A percentile compares a stretch with the other conserved stretches of the same genome.
These are phyloP conservation scores for Zychaea mexicana DNA, from an alignment of 371 early-diverging fungal genomes.

Conservation along the genomic window DNA sequence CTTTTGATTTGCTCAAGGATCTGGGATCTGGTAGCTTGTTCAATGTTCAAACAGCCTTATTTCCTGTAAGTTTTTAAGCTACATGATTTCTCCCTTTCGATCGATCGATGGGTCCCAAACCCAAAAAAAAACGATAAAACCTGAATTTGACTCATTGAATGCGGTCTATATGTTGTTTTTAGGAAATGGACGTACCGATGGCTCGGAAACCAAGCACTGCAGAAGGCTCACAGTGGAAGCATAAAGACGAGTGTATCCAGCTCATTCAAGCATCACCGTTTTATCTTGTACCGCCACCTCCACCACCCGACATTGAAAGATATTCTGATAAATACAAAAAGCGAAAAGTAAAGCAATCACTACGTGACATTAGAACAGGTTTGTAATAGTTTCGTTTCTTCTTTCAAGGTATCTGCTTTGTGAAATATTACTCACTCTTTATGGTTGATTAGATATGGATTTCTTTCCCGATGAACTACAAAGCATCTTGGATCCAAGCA, in stretches of 20 bases:
- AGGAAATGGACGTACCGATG: constrained; percentile 51
- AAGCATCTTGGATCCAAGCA: constrained; percentile 42
- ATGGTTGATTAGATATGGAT: constrained; percentile 49
- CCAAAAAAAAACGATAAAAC: neutral
- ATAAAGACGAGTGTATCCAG: constrained; percentile 31
- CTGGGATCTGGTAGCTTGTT: constrained; percentile 45
- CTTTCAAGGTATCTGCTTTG: too few relatives aligned
- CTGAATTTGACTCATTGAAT: neutral
- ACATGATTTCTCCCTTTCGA: neutral
- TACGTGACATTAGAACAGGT: constrained; percentile 51
- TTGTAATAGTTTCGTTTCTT: too few relatives aligned
- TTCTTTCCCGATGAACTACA: constrained; percentile 57
- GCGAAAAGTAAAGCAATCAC: constrained; percentile 17
- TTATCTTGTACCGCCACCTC: constrained; percentile 34
- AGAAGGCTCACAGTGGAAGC: constrained; percentile 35
- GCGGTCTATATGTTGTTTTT: neutral
- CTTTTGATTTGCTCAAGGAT: constrained; percentile 48
- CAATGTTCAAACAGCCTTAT: constrained; percentile 44
- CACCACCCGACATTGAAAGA: constrained; percentile 47
- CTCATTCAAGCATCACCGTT: constrained; percentile 40
- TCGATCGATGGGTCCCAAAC: neutral
- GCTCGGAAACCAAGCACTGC: constrained; percentile 42
- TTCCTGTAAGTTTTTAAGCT: constrained; percentile 35
- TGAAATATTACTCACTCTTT: too few relatives aligned
- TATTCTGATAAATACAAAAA: constrained; percentile 52